Base-by-base conservation (phyloP, 768 basidiomycete species). In the Lentinula boryana region DNA sequence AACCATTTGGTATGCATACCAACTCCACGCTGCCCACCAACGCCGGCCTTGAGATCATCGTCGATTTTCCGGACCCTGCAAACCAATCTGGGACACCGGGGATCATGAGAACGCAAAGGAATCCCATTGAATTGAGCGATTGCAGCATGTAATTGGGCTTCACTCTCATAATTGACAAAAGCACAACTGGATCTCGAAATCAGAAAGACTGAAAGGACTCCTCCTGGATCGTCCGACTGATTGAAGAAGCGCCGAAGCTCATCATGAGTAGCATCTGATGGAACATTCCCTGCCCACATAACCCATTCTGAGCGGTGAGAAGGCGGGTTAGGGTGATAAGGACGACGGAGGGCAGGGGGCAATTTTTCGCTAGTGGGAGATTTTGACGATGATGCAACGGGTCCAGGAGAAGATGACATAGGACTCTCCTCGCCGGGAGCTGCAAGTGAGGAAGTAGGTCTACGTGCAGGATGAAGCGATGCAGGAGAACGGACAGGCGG, bases 211-310 rank as follows among this genome's bases (percentile, higher is more conserved):
- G 91, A 94, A 1, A 88, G 71, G 0, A 97, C 84, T 7, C 92
- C 92, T 44, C 77, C 77, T 38, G 65, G 44, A 18, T 31, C 38
- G 18, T 59, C 67, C 8, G 68, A 62, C 44, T 65, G 71, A 63
- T 81, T 87, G 75, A 98, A 95, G 71, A 95, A 95, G 6, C 77
- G 77, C 89, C 88, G 91, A 4, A 97, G 77, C 68, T 97, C 95
- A 64, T 93, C 87, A 62, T 93, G 83, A 3, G 84, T 85, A 15
- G 92, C 86, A 67, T 95, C 91, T 5, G 81, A 80, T 2, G 92
- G 91, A 3, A 97, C 89, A 68, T 98, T 98, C 9, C 95, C 95
- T 12, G 86, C 87, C 95, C 95, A 97, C 91, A 95, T 93, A 1
- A 94, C 94, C 91, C 90, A 95, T 61, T 93, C 91, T 6, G 91